phyloP scores from a whole-genome alignment of 2,329 filamentous ascomycete species.

The Chaetomium olivaceum region DNA sequence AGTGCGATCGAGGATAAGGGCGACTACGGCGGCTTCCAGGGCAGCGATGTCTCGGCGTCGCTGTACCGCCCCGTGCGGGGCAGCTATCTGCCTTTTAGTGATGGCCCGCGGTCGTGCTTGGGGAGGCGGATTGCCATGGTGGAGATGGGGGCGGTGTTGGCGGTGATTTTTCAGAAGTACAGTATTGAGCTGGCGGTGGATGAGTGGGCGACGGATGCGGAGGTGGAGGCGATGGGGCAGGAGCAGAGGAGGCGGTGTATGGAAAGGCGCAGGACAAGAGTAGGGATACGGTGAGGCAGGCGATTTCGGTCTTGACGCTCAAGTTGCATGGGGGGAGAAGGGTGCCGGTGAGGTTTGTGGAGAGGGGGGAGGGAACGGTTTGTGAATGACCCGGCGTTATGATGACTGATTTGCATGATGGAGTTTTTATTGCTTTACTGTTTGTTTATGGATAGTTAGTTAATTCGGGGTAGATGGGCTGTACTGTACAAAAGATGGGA shows the following conservation, averaged over 20 bases:
- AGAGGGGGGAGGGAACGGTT: constrained; percentile 70
- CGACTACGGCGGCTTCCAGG: constrained; percentile 59
- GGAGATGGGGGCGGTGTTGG: constrained; percentile 57
- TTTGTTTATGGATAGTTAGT: background rate
- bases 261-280: constrained; percentile 59
- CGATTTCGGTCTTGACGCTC: constrained; percentile 68
- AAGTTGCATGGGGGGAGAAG: constrained; percentile 62
- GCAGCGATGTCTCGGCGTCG: constrained; percentile 61
- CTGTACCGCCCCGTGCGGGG: constrained; percentile 62
- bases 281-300: constrained; percentile 52
- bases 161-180: constrained; percentile 58
- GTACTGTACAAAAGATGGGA: background rate
- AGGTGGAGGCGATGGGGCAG: constrained; percentile 53
- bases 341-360: constrained; percentile 68
- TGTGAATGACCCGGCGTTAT: constrained; percentile 43
- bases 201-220: constrained; percentile 55
- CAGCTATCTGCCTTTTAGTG: constrained; percentile 59
- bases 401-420: constrained; percentile 9
- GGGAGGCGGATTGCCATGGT: constrained; percentile 61
- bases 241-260: constrained; percentile 57
- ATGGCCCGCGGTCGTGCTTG: constrained; percentile 58
- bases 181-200: constrained; percentile 71
- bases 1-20: constrained; percentile 46
- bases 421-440: background rate
- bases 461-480: background rate